Evolutionary conservation across 1,139 yeast genomes (phyloP).

Genomic region (Magnusiomyces suaveolens): DNA sequence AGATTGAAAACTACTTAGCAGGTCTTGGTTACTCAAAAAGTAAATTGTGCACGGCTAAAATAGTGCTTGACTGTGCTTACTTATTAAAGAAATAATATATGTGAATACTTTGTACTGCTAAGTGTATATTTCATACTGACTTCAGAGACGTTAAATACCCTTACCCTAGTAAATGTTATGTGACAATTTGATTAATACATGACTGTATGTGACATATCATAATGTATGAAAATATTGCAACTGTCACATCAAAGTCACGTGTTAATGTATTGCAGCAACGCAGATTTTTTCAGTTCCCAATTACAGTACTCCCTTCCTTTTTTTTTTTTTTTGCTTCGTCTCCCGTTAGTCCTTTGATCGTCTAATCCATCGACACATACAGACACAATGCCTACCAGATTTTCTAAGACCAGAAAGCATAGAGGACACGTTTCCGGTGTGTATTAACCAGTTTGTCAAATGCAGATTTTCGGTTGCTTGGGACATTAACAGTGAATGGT

Average conservation of each 20-base stretch:
- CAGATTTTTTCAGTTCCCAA: not conserved
- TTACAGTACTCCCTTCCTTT: conserved; percentile 6
- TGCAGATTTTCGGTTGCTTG: too few relatives aligned
- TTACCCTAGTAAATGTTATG: not conserved
- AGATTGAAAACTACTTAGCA: not conserved
- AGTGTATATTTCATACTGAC: not conserved
- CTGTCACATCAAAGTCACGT: not conserved
- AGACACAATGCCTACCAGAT: conserved; percentile 90
- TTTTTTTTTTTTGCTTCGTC: conserved; percentile 10
- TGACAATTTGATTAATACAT: not conserved
- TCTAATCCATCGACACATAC: not conserved
- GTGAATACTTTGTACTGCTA: not conserved
- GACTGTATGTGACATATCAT: not conserved
- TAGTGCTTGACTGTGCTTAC: not conserved
- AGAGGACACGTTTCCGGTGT: conserved; percentile 99
- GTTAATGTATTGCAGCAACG: not conserved
- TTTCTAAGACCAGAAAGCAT: conserved; percentile 99
- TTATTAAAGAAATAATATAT: not conserved
- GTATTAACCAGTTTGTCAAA: too few relatives aligned
- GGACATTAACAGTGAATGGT: too few relatives aligned
- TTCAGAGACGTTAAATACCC: not conserved
- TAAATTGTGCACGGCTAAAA: not conserved
- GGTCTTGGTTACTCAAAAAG: not conserved
- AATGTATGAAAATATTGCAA: too few relatives aligned
- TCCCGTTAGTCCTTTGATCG: not conserved